phyloP scores from a whole-genome alignment of 805 yeast species.

The Ogataea nitratoaversa region DNA sequence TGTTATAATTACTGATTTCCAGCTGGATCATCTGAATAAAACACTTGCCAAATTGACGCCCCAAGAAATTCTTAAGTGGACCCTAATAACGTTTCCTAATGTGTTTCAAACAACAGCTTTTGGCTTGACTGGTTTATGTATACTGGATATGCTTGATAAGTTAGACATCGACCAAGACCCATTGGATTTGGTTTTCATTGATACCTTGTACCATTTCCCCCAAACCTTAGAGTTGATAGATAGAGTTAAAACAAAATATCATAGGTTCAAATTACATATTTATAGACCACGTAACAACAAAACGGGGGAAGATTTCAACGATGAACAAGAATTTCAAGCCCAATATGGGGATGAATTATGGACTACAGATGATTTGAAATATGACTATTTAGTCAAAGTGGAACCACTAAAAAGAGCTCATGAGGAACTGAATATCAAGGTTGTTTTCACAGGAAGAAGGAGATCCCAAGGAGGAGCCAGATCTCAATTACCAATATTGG shows the following conservation, averaged over 20 bases:
- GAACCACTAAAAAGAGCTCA: slow-evolving; percentile 91
- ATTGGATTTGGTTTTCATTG: slow-evolving; percentile 78
- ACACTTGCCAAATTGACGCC: slow-evolving; percentile 55
- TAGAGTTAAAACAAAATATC: slow-evolving; percentile 53
- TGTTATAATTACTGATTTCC: slow-evolving; percentile 27
- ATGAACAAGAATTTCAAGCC: slow-evolving; percentile 59
- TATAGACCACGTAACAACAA: slow-evolving; percentile 47
- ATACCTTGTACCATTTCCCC: slow-evolving; percentile 91
- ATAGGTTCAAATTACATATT: slow-evolving; percentile 50
- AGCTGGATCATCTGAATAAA: slow-evolving; percentile 63
- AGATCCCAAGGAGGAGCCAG: slow-evolving; percentile 87
- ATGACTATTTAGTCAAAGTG: slow-evolving; percentile 85
- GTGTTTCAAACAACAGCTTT: slow-evolving; percentile 91
- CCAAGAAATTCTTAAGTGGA: slow-evolving; percentile 76
- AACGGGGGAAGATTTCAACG: slow-evolving; percentile 37
- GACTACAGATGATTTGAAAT: slow-evolving; percentile 75
- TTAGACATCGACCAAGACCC: slow-evolving; percentile 33
- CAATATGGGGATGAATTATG: slow-evolving; percentile 76
- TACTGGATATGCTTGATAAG: slow-evolving; percentile 74
- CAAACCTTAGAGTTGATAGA: slow-evolving; percentile 79
- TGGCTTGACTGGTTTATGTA: slow-evolving; percentile 88
- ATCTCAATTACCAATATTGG: slow-evolving; percentile 65
- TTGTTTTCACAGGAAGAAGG: slow-evolving; percentile 90
- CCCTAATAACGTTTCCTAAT: slow-evolving; percentile 75
- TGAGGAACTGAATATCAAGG: slow-evolving; percentile 63